Conservation (phyloP, 164 flowering plant species). For the Aristolochia californica region DNA sequence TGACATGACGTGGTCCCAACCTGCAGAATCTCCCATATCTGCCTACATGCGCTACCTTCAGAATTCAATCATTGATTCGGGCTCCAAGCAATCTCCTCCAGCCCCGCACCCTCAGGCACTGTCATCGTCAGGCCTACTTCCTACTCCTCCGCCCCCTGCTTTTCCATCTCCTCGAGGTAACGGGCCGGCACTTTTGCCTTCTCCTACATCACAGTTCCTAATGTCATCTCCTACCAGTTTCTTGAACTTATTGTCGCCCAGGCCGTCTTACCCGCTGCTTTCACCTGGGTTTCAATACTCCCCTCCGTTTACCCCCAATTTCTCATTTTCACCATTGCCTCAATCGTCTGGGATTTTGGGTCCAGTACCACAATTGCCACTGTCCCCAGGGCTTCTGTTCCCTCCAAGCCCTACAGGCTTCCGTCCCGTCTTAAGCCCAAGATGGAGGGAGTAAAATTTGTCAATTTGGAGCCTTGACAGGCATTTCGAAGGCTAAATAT, state of each 20-base stretch:
- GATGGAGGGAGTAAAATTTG: conserved; percentile 58
- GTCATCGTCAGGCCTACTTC: conserved; percentile 42
- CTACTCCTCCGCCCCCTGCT: conserved; percentile 40
- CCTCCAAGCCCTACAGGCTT: conserved; percentile 75
- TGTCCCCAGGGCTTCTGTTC: conserved; percentile 62
- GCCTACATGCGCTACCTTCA: conserved; percentile 88
- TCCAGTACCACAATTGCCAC: conserved; percentile 76
- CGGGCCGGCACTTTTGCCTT: conserved; percentile 57
- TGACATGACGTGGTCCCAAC: conserved; percentile 35
- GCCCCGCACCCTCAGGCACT: conserved; percentile 11
- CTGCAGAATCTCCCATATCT: conserved; percentile 79
- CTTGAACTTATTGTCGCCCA: conserved; percentile 53
- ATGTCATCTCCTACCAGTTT: conserved; percentile 75
- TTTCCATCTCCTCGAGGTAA: conserved; percentile 48
- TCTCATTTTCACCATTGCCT: conserved; percentile 34
- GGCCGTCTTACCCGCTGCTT: conserved; percentile 73
- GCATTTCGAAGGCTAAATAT: too few species aligned
- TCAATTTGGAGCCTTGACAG: not conserved
- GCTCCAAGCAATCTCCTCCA: conserved; percentile 20
- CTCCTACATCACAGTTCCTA: conserved; percentile 74
- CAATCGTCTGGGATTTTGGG: conserved; percentile 74
- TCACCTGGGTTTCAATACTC: conserved; percentile 73
- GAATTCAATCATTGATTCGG: conserved; percentile 42
- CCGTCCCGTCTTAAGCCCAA: conserved; percentile 63
- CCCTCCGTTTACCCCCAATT: conserved; percentile 59